Base-by-base conservation (phyloP, 352 stramenopile species). In the Peronospora destructor region DNA sequence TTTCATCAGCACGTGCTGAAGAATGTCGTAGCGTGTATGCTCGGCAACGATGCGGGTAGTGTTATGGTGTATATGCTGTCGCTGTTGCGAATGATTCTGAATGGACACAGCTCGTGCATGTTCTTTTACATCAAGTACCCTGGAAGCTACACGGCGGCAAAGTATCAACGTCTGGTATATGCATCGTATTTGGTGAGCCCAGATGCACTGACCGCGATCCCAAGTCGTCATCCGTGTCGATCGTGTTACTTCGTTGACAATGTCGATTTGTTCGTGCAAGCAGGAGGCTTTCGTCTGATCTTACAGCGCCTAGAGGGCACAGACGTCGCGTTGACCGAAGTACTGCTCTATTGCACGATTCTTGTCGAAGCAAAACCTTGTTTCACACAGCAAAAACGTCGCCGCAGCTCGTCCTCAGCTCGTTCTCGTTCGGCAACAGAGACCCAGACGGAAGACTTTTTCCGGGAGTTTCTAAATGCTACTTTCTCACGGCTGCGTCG, bases 121-220 rank as follows among this genome's bases (percentile, higher is more conserved):
- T 91, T 76, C 52, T 94, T 89, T 52, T 92, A 94, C 43, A 64
- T 84, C 56, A 90, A 91, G 55, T 89, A 92, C 32, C 71, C 67
- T 11, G 77, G 82, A 14, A 74, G 55, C 14, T 78, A 86, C 47
- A 71, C 64, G 3, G 60, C 76, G 0, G 56, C 59, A 38, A 87
- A 78, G 43, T 73, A 82, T 37, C 68, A 82, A 51, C 74, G 75
- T 23, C 63, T 91, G 16, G 65, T 91, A 21, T 91, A 85, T 49
- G 88, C 76, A 6, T 74, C 68, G 8, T 91, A 91, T 33, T 52
- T 91, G 36, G 60, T 76, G n/a, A 85, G 40, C 37, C 61, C 77
- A 0, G 79, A 88, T 26, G 66, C 64, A 3, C 46, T 88, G n/a
- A 55, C 58, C 3, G 64, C 64, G 1, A 66, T 89, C 12, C 78